Conservation (phyloP, 345 rosid genomes). For the Brassica nigra region DNA sequence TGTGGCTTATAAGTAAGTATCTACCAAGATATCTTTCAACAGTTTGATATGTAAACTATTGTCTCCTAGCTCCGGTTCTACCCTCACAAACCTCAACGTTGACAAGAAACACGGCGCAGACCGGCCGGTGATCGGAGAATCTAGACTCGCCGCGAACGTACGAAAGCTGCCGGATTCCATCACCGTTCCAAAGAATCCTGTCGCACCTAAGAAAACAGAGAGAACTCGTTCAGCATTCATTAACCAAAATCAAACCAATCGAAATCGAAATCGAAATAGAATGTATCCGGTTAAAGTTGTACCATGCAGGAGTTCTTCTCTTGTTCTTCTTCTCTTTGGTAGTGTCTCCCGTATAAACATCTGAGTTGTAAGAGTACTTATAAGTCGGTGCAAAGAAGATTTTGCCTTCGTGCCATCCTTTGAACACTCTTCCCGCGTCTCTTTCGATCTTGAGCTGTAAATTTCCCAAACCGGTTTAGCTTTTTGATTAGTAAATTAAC, state of each 20-base stretch:
- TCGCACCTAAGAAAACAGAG: constrained; percentile 65
- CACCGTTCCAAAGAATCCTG: constrained; percentile 83
- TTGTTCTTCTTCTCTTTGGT: constrained; percentile 62
- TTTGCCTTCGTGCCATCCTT: constrained; percentile 91
- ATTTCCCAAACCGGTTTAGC: constrained; percentile 16
- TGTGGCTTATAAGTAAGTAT: neutral
- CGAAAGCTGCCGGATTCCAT: constrained; percentile 60
- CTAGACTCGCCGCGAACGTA: constrained; percentile 67
- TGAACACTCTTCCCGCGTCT: constrained; percentile 85
- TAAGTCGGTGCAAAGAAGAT: constrained; percentile 90
- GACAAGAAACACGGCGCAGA: constrained; percentile 60
- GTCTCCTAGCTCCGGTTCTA: constrained; percentile 38
- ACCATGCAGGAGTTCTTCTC: constrained; percentile 98
- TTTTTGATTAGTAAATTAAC: neutral
- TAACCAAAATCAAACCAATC: constrained; percentile 8
- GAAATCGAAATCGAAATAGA: neutral
- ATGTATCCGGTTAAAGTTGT: constrained; percentile 26
- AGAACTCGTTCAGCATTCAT: neutral
- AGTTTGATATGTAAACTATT: constrained; percentile 1
- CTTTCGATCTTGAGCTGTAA: constrained; percentile 83
- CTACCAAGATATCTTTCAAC: neutral
- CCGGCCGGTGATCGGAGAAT: constrained; percentile 94
- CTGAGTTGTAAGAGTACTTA: constrained; percentile 84
- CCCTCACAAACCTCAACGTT: constrained; percentile 51
- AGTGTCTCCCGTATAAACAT: constrained; percentile 73